These are phyloP conservation scores for Mycena citricolor DNA, from an alignment of 1,284 basidiomycete species.

Conservation along the genomic window DNA sequence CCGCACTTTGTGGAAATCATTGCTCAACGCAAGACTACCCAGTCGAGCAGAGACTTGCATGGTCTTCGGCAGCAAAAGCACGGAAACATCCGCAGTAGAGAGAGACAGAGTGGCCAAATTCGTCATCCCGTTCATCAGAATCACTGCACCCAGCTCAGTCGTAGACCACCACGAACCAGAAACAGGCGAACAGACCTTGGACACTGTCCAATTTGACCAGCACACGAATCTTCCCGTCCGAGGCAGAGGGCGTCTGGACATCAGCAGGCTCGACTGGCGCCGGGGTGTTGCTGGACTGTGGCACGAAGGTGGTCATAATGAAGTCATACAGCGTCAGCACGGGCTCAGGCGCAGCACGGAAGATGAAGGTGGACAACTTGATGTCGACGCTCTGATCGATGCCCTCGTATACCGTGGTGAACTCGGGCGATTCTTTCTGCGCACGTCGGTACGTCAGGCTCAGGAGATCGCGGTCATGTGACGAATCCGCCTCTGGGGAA, in stretches of 20 bases:
- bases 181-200: slow-evolving; percentile 53
- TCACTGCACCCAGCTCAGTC: slow-evolving; percentile 47
- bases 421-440: slow-evolving; percentile 87
- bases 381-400: slow-evolving; percentile 90
- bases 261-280: slow-evolving; percentile 6
- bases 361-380: slow-evolving; percentile 89
- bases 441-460: slow-evolving; percentile 83
- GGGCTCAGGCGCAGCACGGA: slow-evolving; percentile 89
- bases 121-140: slow-evolving; percentile 76
- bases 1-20: slow-evolving; percentile 64
- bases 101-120: slow-evolving; percentile 86
- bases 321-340: slow-evolving; percentile 94
- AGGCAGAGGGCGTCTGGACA: slow-evolving; percentile 6
- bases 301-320: slow-evolving; percentile 95
- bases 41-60: slow-evolving; percentile 84
- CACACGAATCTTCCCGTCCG: slow-evolving; percentile 74
- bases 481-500: slow-evolving; percentile 53
- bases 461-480: slow-evolving; percentile 71
- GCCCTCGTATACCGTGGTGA: slow-evolving; percentile 78
- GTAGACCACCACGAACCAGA: slow-evolving; percentile 2
- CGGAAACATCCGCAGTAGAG: slow-evolving; percentile 87
- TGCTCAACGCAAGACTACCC: slow-evolving; percentile 83
- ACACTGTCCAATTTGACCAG: slow-evolving; percentile 87
- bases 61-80: slow-evolving; percentile 75
- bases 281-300: slow-evolving; percentile 33